phyloP scores from a whole-genome alignment of 2,329 filamentous ascomycete species.

The Claviceps arundinis region DNA sequence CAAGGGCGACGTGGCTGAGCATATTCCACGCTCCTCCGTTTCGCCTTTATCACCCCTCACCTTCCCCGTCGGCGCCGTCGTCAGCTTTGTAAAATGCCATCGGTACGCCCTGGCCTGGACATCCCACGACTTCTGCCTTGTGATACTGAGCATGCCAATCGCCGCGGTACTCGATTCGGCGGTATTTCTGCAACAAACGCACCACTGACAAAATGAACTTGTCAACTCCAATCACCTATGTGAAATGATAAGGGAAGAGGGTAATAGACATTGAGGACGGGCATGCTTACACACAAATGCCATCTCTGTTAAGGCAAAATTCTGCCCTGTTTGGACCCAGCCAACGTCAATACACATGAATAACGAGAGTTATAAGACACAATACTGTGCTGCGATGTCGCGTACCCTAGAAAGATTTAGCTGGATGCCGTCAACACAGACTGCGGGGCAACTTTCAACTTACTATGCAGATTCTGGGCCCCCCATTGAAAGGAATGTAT shows the following conservation, averaged over 20 bases:
- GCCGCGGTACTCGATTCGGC: conserved; percentile 34
- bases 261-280: background rate
- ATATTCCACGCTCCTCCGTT: background rate
- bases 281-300: conserved; percentile 10
- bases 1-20: no score
- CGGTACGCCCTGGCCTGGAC: conserved; percentile 28
- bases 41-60: background rate
- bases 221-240: background rate
- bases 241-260: background rate
- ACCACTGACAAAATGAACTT: conserved; percentile 20
- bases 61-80: background rate
- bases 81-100: conserved; percentile 23
- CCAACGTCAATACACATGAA: conserved; percentile 36
- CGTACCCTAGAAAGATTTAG: background rate
- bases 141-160: conserved; percentile 31
- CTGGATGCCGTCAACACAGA: background rate
- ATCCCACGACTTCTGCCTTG: conserved; percentile 30
- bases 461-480: conserved; percentile 55
- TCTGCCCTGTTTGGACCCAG: conserved; percentile 60
- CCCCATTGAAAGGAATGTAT: conserved; percentile 65
- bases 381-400: background rate
- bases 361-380: no score
- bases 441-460: background rate
- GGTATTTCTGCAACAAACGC: conserved; percentile 46
- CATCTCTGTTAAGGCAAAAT: conserved; percentile 71